Evolutionary conservation across 306 rosid genomes (phyloP).

Genomic region (Inga leiocalycina): DNA sequence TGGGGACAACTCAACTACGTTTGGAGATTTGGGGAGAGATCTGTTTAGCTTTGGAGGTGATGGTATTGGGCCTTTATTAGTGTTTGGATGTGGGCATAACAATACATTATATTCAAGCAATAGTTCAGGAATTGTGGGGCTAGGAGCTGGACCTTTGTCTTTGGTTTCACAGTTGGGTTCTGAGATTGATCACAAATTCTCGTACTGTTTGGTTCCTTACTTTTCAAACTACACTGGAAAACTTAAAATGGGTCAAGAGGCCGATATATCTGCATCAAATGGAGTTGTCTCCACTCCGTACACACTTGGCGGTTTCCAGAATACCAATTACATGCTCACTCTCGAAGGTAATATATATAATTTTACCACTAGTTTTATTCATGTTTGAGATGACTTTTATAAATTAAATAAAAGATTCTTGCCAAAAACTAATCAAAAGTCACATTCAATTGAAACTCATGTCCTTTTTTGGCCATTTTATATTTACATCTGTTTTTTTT

Average conservation of each 20-base stretch:
- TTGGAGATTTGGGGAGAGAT: constrained; percentile 15
- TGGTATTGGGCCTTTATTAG: not conserved
- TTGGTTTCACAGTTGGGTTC: no score
- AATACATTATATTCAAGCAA: not conserved
- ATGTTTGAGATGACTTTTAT: no score
- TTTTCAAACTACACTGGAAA: not conserved
- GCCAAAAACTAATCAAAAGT: no score
- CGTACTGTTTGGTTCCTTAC: not conserved
- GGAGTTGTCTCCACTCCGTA: not conserved
- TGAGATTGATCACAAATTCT: not conserved
- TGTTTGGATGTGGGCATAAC: constrained; percentile 14
- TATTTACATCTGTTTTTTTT: no score
- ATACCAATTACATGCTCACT: not conserved
- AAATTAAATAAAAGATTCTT: no score
- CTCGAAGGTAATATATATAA: not conserved
- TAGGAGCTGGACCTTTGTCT: not conserved
- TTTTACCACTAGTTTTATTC: no score
- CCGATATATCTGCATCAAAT: not conserved
- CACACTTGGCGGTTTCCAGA: not conserved
- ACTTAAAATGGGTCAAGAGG: not conserved
- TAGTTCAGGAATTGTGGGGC: not conserved
- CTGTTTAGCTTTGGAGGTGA: not conserved
- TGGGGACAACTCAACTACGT: not conserved
- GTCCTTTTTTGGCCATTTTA: no score
- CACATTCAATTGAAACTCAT: no score